phyloP scores from a whole-genome alignment of 441 rosid genomes.

The Arabidopsis lyrata region DNA sequence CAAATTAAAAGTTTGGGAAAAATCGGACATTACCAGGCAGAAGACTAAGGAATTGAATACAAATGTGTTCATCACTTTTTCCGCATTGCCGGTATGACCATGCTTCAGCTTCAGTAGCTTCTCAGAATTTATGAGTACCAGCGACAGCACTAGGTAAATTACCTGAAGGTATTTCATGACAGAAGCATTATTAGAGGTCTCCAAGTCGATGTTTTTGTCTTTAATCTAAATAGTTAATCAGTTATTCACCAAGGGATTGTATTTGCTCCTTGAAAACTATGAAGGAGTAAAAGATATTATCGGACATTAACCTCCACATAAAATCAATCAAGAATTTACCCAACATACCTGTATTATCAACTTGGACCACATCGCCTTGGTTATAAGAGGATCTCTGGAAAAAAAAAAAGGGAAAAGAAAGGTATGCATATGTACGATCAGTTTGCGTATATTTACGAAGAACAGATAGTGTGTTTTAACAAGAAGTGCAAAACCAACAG shows the following conservation, averaged over 20 bases:
- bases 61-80: conserved; percentile 34
- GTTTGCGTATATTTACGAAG: neutral
- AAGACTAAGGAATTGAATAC: conserved; percentile 17
- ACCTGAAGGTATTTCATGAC: conserved; percentile 26
- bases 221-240: neutral
- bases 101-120: conserved; percentile 15
- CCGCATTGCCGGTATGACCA: conserved; percentile 15
- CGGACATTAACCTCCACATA: neutral
- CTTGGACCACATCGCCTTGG: conserved; percentile 32
- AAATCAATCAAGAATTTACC: neutral
- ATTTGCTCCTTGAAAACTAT: neutral
- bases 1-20: neutral
- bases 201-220: neutral
- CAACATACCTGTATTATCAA: conserved; percentile 21
- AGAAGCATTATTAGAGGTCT: conserved; percentile 11
- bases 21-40: conserved; percentile 20
- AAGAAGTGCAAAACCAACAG: neutral
- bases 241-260: neutral
- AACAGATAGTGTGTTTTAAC: neutral
- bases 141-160: neutral
- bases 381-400: conserved; percentile 24
- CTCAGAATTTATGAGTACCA: neutral
- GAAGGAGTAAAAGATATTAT: neutral
- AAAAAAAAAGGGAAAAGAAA: neutral
- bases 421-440: neutral